Evolutionary conservation across 805 yeast genomes (phyloP), one percentile per base, ranked within the genome.

Genomic region (Geotrichum ghanense): DNA sequence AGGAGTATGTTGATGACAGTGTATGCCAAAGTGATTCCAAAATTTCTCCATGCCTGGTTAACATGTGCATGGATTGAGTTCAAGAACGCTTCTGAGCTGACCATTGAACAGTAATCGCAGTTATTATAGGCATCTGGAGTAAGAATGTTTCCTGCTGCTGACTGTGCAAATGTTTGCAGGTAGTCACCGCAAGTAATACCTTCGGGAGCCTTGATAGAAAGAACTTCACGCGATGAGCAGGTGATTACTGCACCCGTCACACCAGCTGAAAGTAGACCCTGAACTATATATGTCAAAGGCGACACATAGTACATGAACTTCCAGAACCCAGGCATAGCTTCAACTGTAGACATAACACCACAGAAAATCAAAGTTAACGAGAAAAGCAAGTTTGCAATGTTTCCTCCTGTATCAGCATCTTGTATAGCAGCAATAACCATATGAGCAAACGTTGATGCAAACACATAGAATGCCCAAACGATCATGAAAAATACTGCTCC

Each of bases 311-410:
- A 78, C 87, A 84, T 81, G 60, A 81, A 83, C 44, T 73, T 76
- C 94, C 92, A 83, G 68, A 84, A 84, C 1, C 83, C 78, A 6
- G 90, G 89, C 78, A 83, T 73, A 45, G 70, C 60, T 3, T 49
- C 43, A 12, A 65, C 64, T 20, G 77, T 73, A 55, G 78, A 83
- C 47, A 78, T 67, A 48, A 80, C 79, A 65, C 86, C 84, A 58
- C 81, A 70, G 66, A 82, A 82, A 23, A 78, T 65, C 46, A 80
- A 69, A 52, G 74, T 61, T 57, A 81, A 71, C 35, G 79, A 65
- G 57, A 74, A 71, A 48, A 73, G 62, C 53, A 81, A 60, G 40
- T 79, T 71, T 46, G 72, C 65, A 41, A 79, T 59, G 45, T 78
- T 78, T 41, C 75, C 74, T 6, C 85, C 85, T 19, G 83, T 69